Evolutionary conservation across 2,329 filamentous ascomycete genomes (phyloP).

Genomic region (Sporothrix protearum): DNA sequence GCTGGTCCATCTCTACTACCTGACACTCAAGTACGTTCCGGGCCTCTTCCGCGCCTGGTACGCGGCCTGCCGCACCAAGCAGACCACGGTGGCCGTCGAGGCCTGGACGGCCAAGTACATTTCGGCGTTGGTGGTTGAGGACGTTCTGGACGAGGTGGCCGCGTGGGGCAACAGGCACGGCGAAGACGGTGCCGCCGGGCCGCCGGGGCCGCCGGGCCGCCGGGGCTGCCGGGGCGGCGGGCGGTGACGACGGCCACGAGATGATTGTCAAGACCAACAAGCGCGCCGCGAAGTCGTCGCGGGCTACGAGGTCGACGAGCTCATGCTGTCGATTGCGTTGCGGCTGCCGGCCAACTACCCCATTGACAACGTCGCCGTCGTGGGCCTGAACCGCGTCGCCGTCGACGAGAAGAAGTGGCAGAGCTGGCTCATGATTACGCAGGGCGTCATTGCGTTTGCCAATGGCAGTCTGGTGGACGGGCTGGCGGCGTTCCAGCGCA

Average conservation of each 20-base stretch:
- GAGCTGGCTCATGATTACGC: constrained; percentile 80
- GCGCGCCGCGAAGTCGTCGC: constrained; percentile 74
- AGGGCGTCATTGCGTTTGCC: constrained; percentile 90
- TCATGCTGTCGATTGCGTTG: constrained; percentile 77
- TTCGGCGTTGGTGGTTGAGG: constrained; percentile 64
- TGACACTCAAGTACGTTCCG: constrained; percentile 71
- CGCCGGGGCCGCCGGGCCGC: neutral
- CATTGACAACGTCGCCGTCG: constrained; percentile 71
- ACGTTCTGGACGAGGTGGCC: constrained; percentile 64
- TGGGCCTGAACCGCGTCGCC: constrained; percentile 75
- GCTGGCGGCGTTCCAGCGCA: constrained; percentile 76
- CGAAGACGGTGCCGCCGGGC: constrained; percentile 24
- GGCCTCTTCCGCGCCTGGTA: constrained; percentile 81
- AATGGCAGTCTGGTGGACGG: constrained; percentile 87
- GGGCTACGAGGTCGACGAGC: constrained; percentile 83
- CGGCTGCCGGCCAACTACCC: constrained; percentile 78
- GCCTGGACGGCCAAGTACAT: constrained; percentile 83
- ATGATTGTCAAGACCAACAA: constrained; percentile 67
- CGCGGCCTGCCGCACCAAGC: constrained; percentile 72
- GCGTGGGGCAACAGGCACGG: constrained; percentile 59
- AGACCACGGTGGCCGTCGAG: constrained; percentile 76
- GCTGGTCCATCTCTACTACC: constrained; percentile 80
- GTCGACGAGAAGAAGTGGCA: constrained; percentile 92
- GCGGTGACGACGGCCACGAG: constrained; percentile 49
- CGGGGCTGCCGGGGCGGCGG: no score